Base-by-base conservation (phyloP, 192 early-diverging fungal genomes). In the Chytriomyces confervae region DNA sequence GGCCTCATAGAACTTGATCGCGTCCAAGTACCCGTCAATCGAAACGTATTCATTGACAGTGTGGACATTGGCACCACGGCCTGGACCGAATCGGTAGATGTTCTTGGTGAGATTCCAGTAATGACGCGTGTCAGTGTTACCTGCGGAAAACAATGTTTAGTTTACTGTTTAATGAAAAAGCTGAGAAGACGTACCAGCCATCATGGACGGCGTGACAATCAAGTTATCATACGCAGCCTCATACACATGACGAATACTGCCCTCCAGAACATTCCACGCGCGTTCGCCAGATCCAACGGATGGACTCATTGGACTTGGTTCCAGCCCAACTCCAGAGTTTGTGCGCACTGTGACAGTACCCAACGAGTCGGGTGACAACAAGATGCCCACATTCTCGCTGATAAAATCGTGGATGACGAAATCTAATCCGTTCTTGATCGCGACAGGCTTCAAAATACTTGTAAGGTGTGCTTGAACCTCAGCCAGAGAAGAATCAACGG, bases 111-210 rank as follows among this genome's bases (percentile, higher is more conserved):
- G 63, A 47, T 46, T 20, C 77, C 76, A 81, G 71, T 84, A 82
- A 44, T 75, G 72, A 6, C 80, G 24, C 5, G 81, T 85, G 69
- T 83, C 84, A 0, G 84, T 85, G 78, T 84, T 84, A 44, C 72
- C 36, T 36, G 36, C 36, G 36, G 36, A 2, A 4, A 36, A 4
- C 36, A 2, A 36, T 2, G 36, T 36, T 36, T 36, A 4, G 36
- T 36, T 27, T 4, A 4, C 36, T 3, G 36, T 36, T 36, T 36
- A 36, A 36, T 2, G 36, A 36, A 36, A 2, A 36, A 36, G 36
- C 3, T 36, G 4, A 36, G 36, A 36, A 2, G 36, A 36, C 36
- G 36, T 1, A 36, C 36, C 80, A n/a, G 72, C 43, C 77, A 77
- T 77, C 23, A 84, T 20, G 23, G 29, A 51, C 3, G 83, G 83